phyloP scores from a whole-genome alignment of 768 basidiomycete genomes.

The Neoboletus magnificus region DNA sequence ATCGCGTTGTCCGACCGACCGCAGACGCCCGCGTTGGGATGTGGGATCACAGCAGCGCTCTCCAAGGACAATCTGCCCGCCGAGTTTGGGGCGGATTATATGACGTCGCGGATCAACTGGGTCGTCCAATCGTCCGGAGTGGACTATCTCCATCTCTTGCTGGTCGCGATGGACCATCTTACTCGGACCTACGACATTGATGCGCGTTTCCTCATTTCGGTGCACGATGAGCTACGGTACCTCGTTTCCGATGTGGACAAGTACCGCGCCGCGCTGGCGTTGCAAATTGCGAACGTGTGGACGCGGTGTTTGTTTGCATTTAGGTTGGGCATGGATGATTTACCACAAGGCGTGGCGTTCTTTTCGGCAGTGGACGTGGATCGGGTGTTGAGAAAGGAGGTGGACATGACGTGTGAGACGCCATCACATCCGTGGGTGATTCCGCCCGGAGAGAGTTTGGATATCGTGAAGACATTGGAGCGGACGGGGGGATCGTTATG shows the following conservation, averaged over 20 bases:
- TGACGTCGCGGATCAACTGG: conserved; percentile 98
- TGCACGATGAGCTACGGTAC: conserved; percentile 96
- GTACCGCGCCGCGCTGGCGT: conserved; percentile 85
- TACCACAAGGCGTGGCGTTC: conserved; percentile 94
- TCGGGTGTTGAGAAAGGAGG: conserved; percentile 87
- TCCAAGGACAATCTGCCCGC: conserved; percentile 83
- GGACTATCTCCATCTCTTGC: conserved; percentile 94
- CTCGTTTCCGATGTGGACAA: conserved; percentile 85
- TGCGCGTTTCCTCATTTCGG: conserved; percentile 92
- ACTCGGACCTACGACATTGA: conserved; percentile 75
- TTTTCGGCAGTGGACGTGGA: conserved; percentile 97
- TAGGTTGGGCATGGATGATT: conserved; percentile 91
- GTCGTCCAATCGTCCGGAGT: conserved; percentile 98
- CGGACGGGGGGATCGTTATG: conserved; percentile 72
- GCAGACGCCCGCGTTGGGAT: conserved; percentile 89
- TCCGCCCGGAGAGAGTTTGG: conserved; percentile 82
- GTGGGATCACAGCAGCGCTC: conserved; percentile 91
- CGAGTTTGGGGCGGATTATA: conserved; percentile 80
- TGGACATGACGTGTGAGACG: conserved; percentile 93
- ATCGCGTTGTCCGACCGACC: conserved; percentile 87
- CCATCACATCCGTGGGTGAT: conserved; percentile 85
- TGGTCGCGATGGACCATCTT: conserved; percentile 92
- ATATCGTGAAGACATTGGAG: conserved; percentile 61
- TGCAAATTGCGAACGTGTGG: conserved; percentile 97
- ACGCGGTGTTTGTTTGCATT: conserved; percentile 88